Percentiles rank a stretch among this genome's conserved stretches.
phyloP scores from a whole-genome alignment of 768 basidiomycete genomes.

The Brasilioporus rufonigricans region DNA sequence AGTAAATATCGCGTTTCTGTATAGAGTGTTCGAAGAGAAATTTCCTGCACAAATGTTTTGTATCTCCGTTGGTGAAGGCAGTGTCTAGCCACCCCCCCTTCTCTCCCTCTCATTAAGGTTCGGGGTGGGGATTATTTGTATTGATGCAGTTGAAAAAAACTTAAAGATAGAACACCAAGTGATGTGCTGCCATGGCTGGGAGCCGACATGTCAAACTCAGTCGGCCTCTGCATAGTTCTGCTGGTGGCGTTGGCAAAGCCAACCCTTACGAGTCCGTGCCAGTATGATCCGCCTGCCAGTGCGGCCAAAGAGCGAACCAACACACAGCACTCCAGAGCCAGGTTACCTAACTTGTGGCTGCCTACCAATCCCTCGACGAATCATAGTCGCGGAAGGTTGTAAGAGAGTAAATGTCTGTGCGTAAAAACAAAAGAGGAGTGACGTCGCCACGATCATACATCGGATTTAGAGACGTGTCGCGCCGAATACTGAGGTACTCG shows the following conservation, averaged over 20 bases:
- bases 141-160: no score
- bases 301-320: no score
- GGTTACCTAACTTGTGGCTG: not conserved
- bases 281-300: not conserved
- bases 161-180: no score
- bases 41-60: not conserved
- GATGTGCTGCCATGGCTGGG: no score
- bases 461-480: no score
- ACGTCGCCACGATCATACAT: no score
- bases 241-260: not conserved
- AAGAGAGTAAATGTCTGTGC: no score
- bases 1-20: not conserved
- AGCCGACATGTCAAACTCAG: not conserved
- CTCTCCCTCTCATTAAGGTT: not conserved
- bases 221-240: not conserved
- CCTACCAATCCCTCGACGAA: no score
- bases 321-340: not conserved
- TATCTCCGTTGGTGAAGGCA: no score
- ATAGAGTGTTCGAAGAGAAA: not conserved
- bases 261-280: not conserved
- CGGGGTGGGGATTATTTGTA: not conserved
- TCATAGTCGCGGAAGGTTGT: no score
- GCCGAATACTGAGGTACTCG: not conserved
- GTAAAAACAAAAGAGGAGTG: no score
- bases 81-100: no score